Base-by-base conservation (phyloP, 768 basidiomycete species). In the Pisolithus tinctorius region DNA sequence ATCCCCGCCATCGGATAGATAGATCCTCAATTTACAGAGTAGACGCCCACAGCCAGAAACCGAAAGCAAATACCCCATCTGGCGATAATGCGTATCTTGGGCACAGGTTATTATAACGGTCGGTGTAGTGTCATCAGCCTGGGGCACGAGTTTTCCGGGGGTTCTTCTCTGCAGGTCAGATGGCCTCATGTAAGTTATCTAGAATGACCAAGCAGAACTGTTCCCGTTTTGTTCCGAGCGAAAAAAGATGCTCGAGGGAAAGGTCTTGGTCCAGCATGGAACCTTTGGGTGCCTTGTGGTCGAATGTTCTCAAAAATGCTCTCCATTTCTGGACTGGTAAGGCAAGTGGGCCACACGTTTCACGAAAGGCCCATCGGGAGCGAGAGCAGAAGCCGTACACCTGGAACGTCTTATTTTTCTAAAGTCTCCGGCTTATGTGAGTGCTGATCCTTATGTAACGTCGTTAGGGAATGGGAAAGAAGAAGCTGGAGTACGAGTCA, bases 1-100 rank as follows among this genome's bases (percentile, higher is more conserved):
- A 57, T 64, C 39, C 58, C 51, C 43, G 45, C 8, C 51, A 51
- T 66, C 42, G 63, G 57, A 56, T 58, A 60, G 51, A 66, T 64
- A 40, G 65, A 67, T 52, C 55, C 60, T 38, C 55, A 26, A 55
- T 53, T 27, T 57, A 47, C 4, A 36, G 45, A 20, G 31, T 34
- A 34, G 34, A 34, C 34, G 34, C 34, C 34, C 11, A 34, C 34
- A 34, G 34, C 16, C 14, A 46, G 20, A 34, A 29, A 29, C 8
- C 30, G 16, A 23, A 16, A 29, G n/a, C 17, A 16, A 16, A 23
- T n/a, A 16, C 31, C 34, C 31, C 8, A 10, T 31, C 45, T 47
- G 45, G 65, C 26, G 60, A 63, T 56, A 56, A 52, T 34, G 52
- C 60, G 56, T 46, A 61, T 63, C 62, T 42, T 41, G 44, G 9